Percentiles rank a stretch among this genome's conserved stretches.
These are phyloP conservation scores for Karstenula rhodostoma DNA, from an alignment of 2,329 filamentous ascomycete species.

Conservation along the genomic window DNA sequence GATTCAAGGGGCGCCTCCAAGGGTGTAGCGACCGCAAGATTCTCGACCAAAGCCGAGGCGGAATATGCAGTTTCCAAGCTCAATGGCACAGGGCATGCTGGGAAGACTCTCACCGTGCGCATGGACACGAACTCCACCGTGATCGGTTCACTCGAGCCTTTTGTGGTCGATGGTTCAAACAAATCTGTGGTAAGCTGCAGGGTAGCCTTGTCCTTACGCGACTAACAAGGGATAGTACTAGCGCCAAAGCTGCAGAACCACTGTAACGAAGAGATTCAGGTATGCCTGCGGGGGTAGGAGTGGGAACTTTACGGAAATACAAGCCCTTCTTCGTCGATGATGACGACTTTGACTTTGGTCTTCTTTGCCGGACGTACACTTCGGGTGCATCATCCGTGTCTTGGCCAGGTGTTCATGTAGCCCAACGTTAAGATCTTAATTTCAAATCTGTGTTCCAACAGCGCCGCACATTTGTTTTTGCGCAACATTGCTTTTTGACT, in stretches of 20 bases:
- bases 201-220: not conserved
- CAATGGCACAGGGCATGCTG: conserved; percentile 39
- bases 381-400: not conserved
- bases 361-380: not conserved
- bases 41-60: conserved; percentile 41
- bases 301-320: not conserved
- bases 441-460: not conserved
- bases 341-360: not conserved
- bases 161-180: conserved; percentile 42
- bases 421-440: not conserved
- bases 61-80: conserved; percentile 37
- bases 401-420: not conserved
- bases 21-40: conserved; percentile 44
- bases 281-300: not conserved
- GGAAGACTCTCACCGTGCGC: conserved; percentile 42
- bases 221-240: conserved; percentile 27
- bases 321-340: not conserved
- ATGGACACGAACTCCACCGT: conserved; percentile 46
- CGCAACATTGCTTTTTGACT: not conserved
- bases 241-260: not conserved
- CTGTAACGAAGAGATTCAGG: not conserved
- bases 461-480: conserved; percentile 3
- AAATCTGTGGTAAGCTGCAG: conserved; percentile 27
- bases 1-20: conserved; percentile 38
- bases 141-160: conserved; percentile 40